Evolutionary conservation across 2,329 filamentous ascomycete species (phyloP).

Genomic region (Nemania diffusa): DNA sequence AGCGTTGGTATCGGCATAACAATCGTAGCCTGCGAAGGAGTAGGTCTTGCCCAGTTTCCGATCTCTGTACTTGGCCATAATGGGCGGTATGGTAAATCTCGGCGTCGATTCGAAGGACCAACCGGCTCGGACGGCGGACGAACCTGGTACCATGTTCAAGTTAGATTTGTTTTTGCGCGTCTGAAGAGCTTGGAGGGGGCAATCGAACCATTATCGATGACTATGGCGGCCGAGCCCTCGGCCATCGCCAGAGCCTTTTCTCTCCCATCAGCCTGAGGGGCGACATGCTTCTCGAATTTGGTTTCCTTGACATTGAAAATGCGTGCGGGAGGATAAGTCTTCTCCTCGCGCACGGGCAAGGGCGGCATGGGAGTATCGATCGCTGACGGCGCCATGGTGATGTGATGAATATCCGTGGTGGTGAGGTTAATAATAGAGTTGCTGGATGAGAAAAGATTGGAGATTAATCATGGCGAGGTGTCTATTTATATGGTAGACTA

Average conservation of each 20-base stretch:
- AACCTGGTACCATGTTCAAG: slow-evolving; percentile 65
- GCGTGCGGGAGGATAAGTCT: slow-evolving; percentile 63
- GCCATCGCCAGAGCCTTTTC: slow-evolving; percentile 69
- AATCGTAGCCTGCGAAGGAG: slow-evolving; percentile 90
- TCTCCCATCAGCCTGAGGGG: slow-evolving; percentile 73
- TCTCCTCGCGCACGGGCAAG: slow-evolving; percentile 54
- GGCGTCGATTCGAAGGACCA: slow-evolving; percentile 94
- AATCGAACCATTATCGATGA: slow-evolving; percentile 92
- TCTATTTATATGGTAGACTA: not conserved
- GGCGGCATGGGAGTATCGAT: slow-evolving; percentile 56
- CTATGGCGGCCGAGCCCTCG: slow-evolving; percentile 76
- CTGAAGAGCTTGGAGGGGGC: not conserved
- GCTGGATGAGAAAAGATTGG: slow-evolving; percentile 17
- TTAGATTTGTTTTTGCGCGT: slow-evolving; percentile 25
- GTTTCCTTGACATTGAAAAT: slow-evolving; percentile 72
- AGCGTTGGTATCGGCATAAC: slow-evolving; percentile 93
- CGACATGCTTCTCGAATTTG: slow-evolving; percentile 66
- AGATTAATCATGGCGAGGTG: slow-evolving; percentile 37
- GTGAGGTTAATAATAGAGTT: slow-evolving; percentile 12
- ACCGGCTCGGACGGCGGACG: slow-evolving; percentile 87
- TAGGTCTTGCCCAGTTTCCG: slow-evolving; percentile 92
- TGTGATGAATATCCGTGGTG: slow-evolving; percentile 31
- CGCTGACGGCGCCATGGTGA: slow-evolving; percentile 64
- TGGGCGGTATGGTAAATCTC: slow-evolving; percentile 81
- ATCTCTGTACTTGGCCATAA: slow-evolving; percentile 95